Conservation (phyloP, 352 stramenopile genomes). For the Phytopythium mirpurense region DNA sequence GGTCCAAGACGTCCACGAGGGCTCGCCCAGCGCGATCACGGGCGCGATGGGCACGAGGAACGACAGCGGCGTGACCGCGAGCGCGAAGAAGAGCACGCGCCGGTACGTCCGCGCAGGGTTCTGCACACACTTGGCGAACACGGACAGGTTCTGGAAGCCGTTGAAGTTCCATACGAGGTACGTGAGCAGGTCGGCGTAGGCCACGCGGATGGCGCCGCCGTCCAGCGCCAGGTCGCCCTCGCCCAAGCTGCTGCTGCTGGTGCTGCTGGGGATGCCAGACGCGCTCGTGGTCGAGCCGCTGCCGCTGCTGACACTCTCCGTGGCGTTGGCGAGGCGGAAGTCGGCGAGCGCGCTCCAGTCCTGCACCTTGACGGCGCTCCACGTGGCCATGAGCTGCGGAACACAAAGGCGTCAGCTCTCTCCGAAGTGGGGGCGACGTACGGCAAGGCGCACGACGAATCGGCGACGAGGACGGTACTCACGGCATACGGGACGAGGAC, state of each 20-base stretch:
- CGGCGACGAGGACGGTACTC: conserved; percentile 6
- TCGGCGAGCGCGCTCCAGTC: conserved; percentile 32
- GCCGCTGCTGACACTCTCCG: background rate
- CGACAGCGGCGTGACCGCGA: conserved; percentile 30
- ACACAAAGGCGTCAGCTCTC: background rate
- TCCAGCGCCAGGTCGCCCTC: background rate
- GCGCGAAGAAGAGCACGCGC: conserved; percentile 34
- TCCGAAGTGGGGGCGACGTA: no score
- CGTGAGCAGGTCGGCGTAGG: conserved; percentile 20
- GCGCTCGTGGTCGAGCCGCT: background rate
- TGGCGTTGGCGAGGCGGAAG: conserved; percentile 19
- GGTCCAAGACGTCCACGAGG: conserved; percentile 40
- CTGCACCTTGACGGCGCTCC: conserved; percentile 23
- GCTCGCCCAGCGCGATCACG: conserved; percentile 27
- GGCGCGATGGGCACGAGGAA: conserved; percentile 39
- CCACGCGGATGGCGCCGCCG: conserved; percentile 15
- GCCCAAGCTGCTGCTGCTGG: conserved; percentile 1
- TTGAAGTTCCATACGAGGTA: conserved; percentile 50
- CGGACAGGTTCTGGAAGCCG: conserved; percentile 50
- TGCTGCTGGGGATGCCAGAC: background rate
- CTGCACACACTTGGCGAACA: conserved; percentile 38
- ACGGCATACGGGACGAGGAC: conserved; percentile 34
- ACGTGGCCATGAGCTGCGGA: conserved; percentile 27
- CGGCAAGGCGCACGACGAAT: background rate
- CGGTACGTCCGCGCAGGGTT: conserved; percentile 29